Evolutionary conservation across 305 asterid genomes (phyloP).

Genomic region (Salvia sclarea): DNA sequence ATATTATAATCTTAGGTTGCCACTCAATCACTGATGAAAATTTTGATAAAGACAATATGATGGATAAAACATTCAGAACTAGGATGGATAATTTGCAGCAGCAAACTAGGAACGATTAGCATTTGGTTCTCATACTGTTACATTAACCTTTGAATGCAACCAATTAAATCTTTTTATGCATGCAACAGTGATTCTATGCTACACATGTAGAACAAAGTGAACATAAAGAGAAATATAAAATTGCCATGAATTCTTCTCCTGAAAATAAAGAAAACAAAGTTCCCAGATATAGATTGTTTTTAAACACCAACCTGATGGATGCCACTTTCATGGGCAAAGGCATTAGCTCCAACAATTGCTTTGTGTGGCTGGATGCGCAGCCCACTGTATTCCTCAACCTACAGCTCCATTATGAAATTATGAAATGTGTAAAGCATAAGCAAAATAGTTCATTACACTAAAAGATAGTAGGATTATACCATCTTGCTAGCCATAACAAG

Average conservation of each 20-base stretch:
- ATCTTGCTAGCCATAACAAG: slow-evolving; percentile 83
- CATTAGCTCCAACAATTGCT: slow-evolving; percentile 97
- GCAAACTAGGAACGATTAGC: slow-evolving; percentile 1
- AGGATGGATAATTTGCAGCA: not conserved
- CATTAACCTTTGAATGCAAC: slow-evolving; percentile 3
- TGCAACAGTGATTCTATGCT: not conserved
- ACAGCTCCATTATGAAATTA: slow-evolving; percentile 24
- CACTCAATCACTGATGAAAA: not conserved
- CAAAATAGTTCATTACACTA: slow-evolving; percentile 17
- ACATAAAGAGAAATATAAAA: not conserved
- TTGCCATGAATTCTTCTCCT: not conserved
- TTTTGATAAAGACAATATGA: not conserved
- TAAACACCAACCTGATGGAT: slow-evolving; percentile 76
- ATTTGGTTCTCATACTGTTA: not conserved
- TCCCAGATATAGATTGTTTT: not conserved
- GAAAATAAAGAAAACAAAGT: not conserved
- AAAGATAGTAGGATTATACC: slow-evolving; percentile 43
- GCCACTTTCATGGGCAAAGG: slow-evolving; percentile 97
- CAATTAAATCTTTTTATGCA: not conserved
- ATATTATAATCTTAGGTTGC: not conserved
- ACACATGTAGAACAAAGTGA: not conserved
- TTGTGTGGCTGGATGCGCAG: slow-evolving; percentile 88
- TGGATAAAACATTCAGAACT: not conserved
- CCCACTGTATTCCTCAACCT: slow-evolving; percentile 93
- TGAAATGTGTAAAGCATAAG: slow-evolving; percentile 14